A percentile compares a stretch with the other conserved stretches of the same genome.
phyloP scores from a whole-genome alignment of 139 green algal species.

The Chlorella sorokiniana region DNA sequence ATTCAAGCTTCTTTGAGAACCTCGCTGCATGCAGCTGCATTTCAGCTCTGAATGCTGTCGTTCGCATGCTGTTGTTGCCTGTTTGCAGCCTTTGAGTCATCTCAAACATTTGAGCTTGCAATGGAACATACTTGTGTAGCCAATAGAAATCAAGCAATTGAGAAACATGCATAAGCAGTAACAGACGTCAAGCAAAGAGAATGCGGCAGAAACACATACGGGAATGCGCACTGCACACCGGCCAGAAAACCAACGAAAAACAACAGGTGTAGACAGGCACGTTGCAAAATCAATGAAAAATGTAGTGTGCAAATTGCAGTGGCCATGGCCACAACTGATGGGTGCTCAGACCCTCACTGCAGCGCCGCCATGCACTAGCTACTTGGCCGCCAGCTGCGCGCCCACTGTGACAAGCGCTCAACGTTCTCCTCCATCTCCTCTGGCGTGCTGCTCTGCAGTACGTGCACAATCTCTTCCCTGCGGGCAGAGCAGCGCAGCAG shows the following conservation, averaged over 20 bases:
- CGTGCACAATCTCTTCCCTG: conserved; percentile 84
- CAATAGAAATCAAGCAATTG: too few relatives aligned
- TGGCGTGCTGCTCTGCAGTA: conserved; percentile 80
- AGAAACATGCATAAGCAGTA: too few relatives aligned
- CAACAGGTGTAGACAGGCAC: not conserved
- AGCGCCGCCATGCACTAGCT: conserved; percentile 5
- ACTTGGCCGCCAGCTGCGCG: conserved; percentile 26
- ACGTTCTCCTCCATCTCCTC: conserved; percentile 96
- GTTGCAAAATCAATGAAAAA: not conserved
- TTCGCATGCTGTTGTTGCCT: not conserved
- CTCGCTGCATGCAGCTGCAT: too few relatives aligned
- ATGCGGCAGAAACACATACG: too few relatives aligned
- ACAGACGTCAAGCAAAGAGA: too few relatives aligned
- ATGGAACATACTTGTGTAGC: too few relatives aligned
- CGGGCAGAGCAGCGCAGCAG: not conserved
- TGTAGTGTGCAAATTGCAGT: not conserved
- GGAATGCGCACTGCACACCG: not conserved
- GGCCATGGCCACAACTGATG: too few relatives aligned
- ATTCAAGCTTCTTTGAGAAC: not conserved
- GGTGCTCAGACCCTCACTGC: too few relatives aligned
- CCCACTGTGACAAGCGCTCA: conserved; percentile 74
- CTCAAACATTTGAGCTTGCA: too few relatives aligned
- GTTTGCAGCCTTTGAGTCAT: not conserved
- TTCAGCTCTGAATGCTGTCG: not conserved
- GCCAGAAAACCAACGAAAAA: not conserved